A percentile compares a stretch with the other conserved stretches of the same genome.
phyloP scores from a whole-genome alignment of 2,329 filamentous ascomycete genomes.

The Iodosphaeria phyllophila region DNA sequence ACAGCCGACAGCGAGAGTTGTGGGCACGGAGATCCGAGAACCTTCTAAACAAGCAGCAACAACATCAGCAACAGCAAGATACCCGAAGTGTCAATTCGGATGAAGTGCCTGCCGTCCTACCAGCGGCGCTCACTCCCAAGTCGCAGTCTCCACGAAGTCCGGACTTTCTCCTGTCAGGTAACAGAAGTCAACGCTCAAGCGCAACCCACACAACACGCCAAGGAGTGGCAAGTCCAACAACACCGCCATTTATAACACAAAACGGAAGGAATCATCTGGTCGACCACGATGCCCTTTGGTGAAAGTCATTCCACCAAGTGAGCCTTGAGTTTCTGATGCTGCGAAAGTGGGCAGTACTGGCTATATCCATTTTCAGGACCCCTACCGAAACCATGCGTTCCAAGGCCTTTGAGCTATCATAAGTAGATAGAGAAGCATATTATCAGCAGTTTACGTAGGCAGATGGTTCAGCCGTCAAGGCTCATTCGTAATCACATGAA shows the following conservation, averaged over 20 bases:
- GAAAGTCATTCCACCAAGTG: conserved; percentile 1
- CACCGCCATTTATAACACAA: conserved; percentile 1
- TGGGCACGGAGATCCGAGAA: too few relatives aligned
- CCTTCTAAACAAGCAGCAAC: conserved; percentile 3
- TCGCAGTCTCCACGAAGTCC: too few relatives aligned
- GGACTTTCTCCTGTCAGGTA: too few relatives aligned
- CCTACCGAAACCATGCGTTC: neutral
- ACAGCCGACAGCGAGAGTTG: too few relatives aligned
- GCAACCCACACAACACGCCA: conserved; percentile 4
- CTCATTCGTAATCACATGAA: neutral
- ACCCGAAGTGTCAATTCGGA: too few relatives aligned
- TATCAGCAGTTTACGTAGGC: neutral
- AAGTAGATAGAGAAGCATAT: neutral
- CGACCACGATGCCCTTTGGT: conserved; percentile 13
- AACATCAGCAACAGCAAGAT: conserved; percentile 6
- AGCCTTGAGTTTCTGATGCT: too few relatives aligned
- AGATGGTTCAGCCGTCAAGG: neutral
- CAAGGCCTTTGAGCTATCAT: neutral
- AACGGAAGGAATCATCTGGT: conserved; percentile 10
- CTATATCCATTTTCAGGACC: too few relatives aligned
- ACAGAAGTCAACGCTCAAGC: too few relatives aligned
- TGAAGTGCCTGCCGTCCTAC: too few relatives aligned
- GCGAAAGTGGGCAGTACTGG: too few relatives aligned
- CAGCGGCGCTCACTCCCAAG: too few relatives aligned
- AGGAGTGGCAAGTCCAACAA: conserved; percentile 2